phyloP scores from a whole-genome alignment of 768 basidiomycete genomes.

The Megacollybia marginata region DNA sequence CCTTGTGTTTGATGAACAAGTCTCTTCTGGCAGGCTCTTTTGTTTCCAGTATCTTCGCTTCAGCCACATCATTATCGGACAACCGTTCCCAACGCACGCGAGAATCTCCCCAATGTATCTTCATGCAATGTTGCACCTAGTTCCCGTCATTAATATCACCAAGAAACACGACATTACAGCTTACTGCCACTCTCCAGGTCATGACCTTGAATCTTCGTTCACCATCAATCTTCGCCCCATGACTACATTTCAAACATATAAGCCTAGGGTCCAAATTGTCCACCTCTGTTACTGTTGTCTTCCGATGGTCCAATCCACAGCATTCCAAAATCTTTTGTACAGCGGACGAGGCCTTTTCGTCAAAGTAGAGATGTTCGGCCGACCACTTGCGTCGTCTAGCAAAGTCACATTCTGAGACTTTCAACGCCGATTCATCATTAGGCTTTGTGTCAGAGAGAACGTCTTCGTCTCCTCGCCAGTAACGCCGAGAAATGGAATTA shows the following conservation, averaged over 20 bases:
- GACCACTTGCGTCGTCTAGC: constrained; percentile 17
- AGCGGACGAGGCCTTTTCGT: constrained; percentile 21
- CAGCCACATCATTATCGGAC: constrained; percentile 13
- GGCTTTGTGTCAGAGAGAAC: background rate
- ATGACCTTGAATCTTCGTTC: constrained; percentile 19
- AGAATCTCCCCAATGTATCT: constrained; percentile 21
- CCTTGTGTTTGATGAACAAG: constrained; percentile 2
- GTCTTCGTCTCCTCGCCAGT: background rate
- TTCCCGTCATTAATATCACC: background rate
- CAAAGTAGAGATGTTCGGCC: constrained; percentile 16
- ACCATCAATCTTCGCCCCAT: constrained; percentile 24
- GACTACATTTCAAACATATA: constrained; percentile 28
- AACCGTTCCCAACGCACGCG: constrained; percentile 21
- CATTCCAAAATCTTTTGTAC: constrained; percentile 23
- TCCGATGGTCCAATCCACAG: constrained; percentile 17
- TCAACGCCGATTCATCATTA: constrained; percentile 5
- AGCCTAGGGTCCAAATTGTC: constrained; percentile 23
- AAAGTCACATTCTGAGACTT: constrained; percentile 1
- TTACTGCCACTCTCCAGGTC: constrained; percentile 26
- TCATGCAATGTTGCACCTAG: constrained; percentile 25
- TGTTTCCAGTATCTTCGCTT: constrained; percentile 14
- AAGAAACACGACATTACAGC: constrained; percentile 3
- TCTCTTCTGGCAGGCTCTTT: constrained; percentile 8
- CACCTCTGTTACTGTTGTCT: constrained; percentile 18
- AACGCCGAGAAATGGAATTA: constrained; percentile 10